A percentile compares a stretch with the other conserved stretches of the same genome.
Evolutionary conservation across 306 rosid genomes (phyloP).

Genomic region (Cotoneaster glaucophyllus): DNA sequence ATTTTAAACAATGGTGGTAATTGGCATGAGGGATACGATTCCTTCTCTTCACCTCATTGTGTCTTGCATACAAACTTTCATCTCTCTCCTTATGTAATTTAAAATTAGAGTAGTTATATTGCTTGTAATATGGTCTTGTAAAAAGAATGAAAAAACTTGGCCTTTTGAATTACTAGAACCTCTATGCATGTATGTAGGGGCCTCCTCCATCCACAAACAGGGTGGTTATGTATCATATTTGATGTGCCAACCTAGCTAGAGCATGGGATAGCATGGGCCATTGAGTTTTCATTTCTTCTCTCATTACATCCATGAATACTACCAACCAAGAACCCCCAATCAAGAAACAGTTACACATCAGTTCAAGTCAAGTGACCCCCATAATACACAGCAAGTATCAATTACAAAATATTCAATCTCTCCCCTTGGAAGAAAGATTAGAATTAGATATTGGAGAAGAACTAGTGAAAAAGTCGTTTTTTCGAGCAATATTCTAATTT

Average conservation of each 20-base stretch:
- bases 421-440: not conserved
- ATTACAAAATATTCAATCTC: not conserved
- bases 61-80: too few relatives aligned
- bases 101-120: too few relatives aligned
- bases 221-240: not conserved
- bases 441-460: not conserved
- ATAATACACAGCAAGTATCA: not conserved
- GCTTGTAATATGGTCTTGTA: not conserved
- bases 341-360: not conserved
- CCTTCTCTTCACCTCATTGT: too few relatives aligned
- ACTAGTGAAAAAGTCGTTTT: not conserved
- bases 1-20: not conserved
- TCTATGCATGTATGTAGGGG: not conserved
- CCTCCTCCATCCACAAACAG: not conserved
- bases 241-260: conserved; percentile 2
- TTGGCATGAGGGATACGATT: not conserved
- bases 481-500: too few relatives aligned
- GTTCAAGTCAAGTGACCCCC: not conserved
- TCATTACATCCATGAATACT: not conserved
- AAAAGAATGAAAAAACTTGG: not conserved
- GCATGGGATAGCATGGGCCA: not conserved
- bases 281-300: not conserved
- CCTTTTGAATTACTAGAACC: not conserved
- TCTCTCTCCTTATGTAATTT: too few relatives aligned
- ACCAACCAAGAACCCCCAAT: not conserved